Conservation (phyloP, 1,139 yeast genomes). For the Lizanozyma gosingica region DNA sequence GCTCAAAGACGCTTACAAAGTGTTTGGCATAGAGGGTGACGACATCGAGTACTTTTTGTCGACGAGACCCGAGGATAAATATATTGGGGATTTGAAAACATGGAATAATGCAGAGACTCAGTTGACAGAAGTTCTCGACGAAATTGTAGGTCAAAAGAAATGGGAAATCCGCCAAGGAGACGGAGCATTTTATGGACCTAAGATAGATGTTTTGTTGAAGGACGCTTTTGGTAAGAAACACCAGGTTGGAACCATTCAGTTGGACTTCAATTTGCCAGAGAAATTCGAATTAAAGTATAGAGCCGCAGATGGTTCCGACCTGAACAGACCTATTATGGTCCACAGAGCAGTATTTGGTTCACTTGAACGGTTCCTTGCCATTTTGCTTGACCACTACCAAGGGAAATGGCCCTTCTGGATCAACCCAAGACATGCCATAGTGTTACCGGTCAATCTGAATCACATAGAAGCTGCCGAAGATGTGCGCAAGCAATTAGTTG, state of each 20-base stretch:
- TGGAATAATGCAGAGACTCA: constrained; percentile 84
- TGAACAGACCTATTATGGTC: constrained; percentile 73
- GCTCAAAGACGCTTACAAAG: constrained; percentile 67
- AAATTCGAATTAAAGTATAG: constrained; percentile 71
- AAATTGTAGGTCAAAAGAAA: constrained; percentile 39
- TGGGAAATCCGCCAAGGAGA: constrained; percentile 86
- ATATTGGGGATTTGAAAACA: constrained; percentile 69
- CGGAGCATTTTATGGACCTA: constrained; percentile 98
- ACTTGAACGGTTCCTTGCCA: constrained; percentile 84
- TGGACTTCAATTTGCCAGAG: constrained; percentile 89
- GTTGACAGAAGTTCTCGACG: constrained; percentile 55
- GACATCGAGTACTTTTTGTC: constrained; percentile 69
- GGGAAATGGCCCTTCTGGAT: constrained; percentile 99
- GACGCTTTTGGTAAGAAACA: constrained; percentile 82
- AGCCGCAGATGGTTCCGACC: constrained; percentile 27
- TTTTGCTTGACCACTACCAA: constrained; percentile 78
- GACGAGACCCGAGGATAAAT: constrained; percentile 80
- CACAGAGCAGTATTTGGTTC: constrained; percentile 96
- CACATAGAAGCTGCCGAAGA: constrained; percentile 49
- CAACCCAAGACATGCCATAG: constrained; percentile 85
- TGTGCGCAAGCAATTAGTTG: constrained; percentile 40
- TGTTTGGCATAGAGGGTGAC: constrained; percentile 53
- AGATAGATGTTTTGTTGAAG: constrained; percentile 75
- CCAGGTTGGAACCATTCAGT: constrained; percentile 93
- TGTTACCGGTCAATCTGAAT: constrained; percentile 63